Percentiles rank a stretch among this genome's conserved stretches.
Evolutionary conservation across 1,284 basidiomycete species (phyloP).

Genomic region (Puccinia horiana): DNA sequence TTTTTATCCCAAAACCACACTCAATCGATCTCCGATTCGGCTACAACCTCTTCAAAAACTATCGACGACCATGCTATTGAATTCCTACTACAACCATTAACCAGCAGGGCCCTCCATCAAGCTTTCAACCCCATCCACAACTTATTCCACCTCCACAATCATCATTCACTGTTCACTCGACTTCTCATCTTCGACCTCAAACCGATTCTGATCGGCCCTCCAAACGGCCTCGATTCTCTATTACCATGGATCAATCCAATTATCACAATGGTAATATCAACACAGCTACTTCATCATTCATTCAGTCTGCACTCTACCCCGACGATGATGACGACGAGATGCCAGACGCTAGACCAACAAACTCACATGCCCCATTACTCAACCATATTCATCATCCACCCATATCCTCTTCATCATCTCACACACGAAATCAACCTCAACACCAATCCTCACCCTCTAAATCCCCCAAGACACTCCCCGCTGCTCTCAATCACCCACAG

Average conservation of each 20-base stretch:
- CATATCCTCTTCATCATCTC: not conserved
- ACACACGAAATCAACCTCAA: not conserved
- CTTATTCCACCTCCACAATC: not conserved
- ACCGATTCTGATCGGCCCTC: not conserved
- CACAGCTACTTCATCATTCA: not conserved
- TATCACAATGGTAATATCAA: not conserved
- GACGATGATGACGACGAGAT: not conserved
- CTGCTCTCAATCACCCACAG: not conserved
- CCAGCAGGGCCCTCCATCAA: not conserved
- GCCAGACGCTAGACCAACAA: not conserved
- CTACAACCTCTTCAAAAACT: not conserved
- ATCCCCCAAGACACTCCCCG: not conserved
- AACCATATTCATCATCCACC: not conserved
- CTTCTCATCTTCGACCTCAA: not conserved
- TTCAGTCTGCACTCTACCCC: not conserved
- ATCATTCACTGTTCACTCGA: not conserved
- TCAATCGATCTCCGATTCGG: not conserved
- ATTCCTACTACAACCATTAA: not conserved
- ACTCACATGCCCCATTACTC: not conserved
- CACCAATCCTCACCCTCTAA: not conserved
- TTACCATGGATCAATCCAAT: constrained; percentile 1
- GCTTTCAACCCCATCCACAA: not conserved
- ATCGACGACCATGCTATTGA: not conserved
- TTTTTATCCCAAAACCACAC: not conserved
- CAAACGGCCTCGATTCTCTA: not conserved